phyloP scores from a whole-genome alignment of 2,329 filamentous ascomycete genomes.

The Scytalidium lignicola region DNA sequence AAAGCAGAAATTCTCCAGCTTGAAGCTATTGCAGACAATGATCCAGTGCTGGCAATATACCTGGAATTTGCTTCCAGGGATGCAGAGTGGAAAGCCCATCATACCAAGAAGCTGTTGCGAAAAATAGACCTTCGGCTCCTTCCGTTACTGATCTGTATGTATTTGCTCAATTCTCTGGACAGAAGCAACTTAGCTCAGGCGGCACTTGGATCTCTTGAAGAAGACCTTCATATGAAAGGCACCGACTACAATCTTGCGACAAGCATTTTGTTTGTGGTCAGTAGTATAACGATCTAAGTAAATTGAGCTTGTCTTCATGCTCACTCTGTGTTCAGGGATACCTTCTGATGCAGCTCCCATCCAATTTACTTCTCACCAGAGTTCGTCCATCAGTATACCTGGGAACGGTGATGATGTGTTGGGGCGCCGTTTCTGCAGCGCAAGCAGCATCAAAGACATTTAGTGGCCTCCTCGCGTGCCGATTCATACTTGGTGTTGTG shows the following conservation, averaged over 20 bases:
- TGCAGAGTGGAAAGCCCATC: constrained; percentile 24
- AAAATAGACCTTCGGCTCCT: constrained; percentile 49
- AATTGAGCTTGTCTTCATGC: too few relatives aligned
- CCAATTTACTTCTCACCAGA: constrained; percentile 40
- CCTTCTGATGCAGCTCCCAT: constrained; percentile 42
- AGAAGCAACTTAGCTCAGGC: constrained; percentile 48
- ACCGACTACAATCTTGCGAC: constrained; percentile 54
- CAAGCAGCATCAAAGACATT: constrained; percentile 42
- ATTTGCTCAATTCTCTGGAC: constrained; percentile 52
- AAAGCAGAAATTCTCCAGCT: too few relatives aligned
- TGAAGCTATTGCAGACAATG: background rate
- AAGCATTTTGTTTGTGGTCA: constrained; percentile 49
- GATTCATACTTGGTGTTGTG: constrained; percentile 42
- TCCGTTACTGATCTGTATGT: constrained; percentile 49
- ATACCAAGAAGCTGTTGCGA: constrained; percentile 31
- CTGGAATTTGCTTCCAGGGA: constrained; percentile 25
- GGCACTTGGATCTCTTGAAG: constrained; percentile 46
- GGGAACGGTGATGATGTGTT: constrained; percentile 30
- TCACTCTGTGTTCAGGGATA: constrained; percentile 28
- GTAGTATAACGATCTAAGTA: constrained; percentile 4
- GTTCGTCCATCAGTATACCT: constrained; percentile 40
- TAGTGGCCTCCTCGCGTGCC: constrained; percentile 36
- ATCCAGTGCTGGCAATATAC: constrained; percentile 7
- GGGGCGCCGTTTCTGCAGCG: constrained; percentile 35
- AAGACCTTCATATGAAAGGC: constrained; percentile 47